Conservation (phyloP, 257 asterid genomes). For the Primulina huaijiensis region DNA sequence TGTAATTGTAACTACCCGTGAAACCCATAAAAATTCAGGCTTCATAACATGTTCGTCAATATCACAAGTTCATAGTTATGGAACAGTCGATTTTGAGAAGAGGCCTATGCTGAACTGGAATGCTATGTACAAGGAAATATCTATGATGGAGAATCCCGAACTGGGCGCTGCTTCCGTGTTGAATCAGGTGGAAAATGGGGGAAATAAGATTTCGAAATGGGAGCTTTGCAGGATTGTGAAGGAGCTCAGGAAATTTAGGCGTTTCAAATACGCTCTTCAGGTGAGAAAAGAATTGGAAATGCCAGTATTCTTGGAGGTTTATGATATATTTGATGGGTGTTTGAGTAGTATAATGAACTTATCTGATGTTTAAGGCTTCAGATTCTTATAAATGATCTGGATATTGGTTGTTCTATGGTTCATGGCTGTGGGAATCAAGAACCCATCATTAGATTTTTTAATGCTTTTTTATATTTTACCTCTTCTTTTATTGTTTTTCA, state of each 20-base stretch:
- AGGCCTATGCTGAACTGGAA: conserved; percentile 61
- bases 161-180: conserved; percentile 61
- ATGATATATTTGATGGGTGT: background rate
- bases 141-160: conserved; percentile 42
- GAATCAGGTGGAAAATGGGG: conserved; percentile 67
- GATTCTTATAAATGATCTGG: background rate
- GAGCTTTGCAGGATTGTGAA: conserved; percentile 69
- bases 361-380: background rate
- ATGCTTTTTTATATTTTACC: background rate
- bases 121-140: conserved; percentile 55
- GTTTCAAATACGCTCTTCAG: conserved; percentile 75
- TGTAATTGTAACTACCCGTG: conserved; percentile 24
- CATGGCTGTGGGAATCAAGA: background rate
- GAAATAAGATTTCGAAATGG: conserved; percentile 60
- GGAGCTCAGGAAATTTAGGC: conserved; percentile 83
- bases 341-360: background rate
- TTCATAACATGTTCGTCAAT: conserved; percentile 48
- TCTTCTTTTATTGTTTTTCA: background rate
- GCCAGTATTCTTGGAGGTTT: background rate
- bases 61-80: conserved; percentile 54
- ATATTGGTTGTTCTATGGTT: background rate
- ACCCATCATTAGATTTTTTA: background rate
- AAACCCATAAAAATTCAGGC: conserved; percentile 32
- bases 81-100: conserved; percentile 60
- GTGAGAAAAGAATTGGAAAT: conserved; percentile 32